These are phyloP conservation scores for Cephaloascus fragrans DNA, from an alignment of 805 yeast species.

Conservation along the genomic window DNA sequence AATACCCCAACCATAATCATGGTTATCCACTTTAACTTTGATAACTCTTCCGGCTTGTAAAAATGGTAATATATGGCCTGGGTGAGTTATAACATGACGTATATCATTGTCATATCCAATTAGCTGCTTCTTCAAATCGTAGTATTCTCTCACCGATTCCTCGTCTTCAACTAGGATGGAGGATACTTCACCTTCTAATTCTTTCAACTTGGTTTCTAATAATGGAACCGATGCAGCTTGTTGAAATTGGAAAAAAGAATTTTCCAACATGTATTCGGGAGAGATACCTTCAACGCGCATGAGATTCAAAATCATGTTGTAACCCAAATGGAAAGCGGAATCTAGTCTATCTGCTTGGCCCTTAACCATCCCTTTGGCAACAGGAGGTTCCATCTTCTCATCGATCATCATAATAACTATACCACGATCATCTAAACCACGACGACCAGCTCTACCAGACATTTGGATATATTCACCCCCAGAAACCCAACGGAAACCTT, in stretches of 20 bases:
- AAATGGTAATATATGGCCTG: constrained; percentile 75
- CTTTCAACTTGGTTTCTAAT: constrained; percentile 58
- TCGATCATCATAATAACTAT: constrained; percentile 99
- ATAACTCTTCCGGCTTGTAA: constrained; percentile 84
- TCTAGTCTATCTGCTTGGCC: constrained; percentile 98
- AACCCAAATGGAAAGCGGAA: constrained; percentile 95
- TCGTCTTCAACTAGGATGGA: constrained; percentile 63
- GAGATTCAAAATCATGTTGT: constrained; percentile 92
- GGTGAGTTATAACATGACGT: constrained; percentile 80
- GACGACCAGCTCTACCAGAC: constrained; percentile 99
- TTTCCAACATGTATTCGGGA: constrained; percentile 93
- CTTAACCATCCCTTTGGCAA: constrained; percentile 98
- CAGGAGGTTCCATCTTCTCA: constrained; percentile 98
- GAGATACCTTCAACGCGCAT: constrained; percentile 98
- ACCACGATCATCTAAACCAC: constrained; percentile 99
- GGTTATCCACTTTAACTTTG: constrained; percentile 44
- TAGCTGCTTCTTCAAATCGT: constrained; percentile 69
- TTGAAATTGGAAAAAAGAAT: constrained; percentile 92
- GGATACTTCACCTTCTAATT: constrained; percentile 38
- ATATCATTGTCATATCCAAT: constrained; percentile 65
- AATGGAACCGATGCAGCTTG: constrained; percentile 85
- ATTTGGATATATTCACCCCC: constrained; percentile 99
- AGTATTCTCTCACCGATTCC: constrained; percentile 64
- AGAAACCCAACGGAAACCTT: constrained; percentile 95
- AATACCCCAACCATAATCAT: constrained; percentile 94